Evolutionary conservation across 2,329 filamentous ascomycete species (phyloP), one percentile per base, ranked within the genome.

Genomic region (Orbilia blumenaviensis): DNA sequence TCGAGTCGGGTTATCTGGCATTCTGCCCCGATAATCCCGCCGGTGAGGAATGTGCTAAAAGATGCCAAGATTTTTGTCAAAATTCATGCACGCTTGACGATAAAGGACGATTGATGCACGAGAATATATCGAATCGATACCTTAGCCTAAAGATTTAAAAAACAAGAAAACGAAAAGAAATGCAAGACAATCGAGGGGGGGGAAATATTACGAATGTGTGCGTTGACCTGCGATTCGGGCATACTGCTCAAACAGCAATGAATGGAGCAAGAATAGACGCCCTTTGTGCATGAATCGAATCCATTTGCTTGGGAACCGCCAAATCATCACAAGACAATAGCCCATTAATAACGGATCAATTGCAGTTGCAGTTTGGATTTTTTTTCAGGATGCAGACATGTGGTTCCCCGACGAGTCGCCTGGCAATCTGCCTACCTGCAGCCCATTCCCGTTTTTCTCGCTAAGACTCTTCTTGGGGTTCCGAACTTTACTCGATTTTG

Each of bases 351-450:
- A 36, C 50, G 29, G 42, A 54, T 72, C 56, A 54, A 58, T 58
- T 32, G 27, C 25, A 52, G 4, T 66, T 52, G 41, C 61, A 46
- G 68, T 18, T 62, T 21, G 54, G 44, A 21, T 46, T 46, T 46
- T 32, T 46, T 46, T 46, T 32, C 14, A 36, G 50, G 42, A 75
- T 67, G 54, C 46, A 62, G 44, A 54, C 50, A 60, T 75, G 69
- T 64, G 29, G 69, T 75, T 66, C 54, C 69, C 69, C 69, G 69
- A 75, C 48, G 63, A 61, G 52, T 64, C 69, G 52, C 64, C 56
- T 68, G 52, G 52, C 64, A 60, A 25, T 41, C 64, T 60, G 63
- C 48, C 61, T 42, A 25, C 46, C 42, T 50, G 61, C 42, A 66
- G 44, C 27, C 32, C 29, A 50, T 68, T 56, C 64, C 64, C 52